Evolutionary conservation across 768 basidiomycete species (phyloP).

Genomic region (Russula brevipes): DNA sequence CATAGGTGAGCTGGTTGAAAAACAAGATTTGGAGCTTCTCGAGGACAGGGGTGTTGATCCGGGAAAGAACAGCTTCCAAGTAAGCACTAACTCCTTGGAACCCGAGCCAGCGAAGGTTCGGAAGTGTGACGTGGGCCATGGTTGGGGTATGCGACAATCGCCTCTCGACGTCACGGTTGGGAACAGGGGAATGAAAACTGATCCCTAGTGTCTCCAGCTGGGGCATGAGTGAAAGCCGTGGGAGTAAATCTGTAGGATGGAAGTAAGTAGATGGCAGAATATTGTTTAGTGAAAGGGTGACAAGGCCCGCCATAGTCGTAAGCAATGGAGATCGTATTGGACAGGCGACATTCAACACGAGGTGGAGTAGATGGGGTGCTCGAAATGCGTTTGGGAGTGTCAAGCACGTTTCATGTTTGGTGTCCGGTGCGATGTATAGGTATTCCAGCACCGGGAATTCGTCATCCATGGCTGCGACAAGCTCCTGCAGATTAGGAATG

Average conservation of each 20-base stretch:
- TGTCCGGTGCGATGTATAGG: background rate
- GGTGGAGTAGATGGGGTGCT: background rate
- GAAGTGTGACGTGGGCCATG: background rate
- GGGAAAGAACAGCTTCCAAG: background rate
- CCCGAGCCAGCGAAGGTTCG: background rate
- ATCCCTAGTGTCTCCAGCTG: background rate
- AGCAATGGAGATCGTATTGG: background rate
- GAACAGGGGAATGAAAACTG: background rate
- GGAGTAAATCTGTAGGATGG: background rate
- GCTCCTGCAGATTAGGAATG: background rate
- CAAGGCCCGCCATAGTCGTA: background rate
- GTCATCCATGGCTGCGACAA: background rate
- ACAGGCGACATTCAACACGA: background rate
- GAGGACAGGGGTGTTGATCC: background rate
- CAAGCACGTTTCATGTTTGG: background rate
- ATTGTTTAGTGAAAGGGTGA: background rate
- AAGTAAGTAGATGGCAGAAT: background rate
- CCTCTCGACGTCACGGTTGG: background rate
- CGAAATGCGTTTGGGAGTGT: background rate
- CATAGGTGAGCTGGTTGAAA: background rate
- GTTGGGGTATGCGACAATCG: background rate
- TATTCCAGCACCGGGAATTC: background rate
- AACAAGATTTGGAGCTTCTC: background rate
- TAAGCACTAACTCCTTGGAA: background rate
- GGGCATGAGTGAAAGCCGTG: background rate